A percentile compares a stretch with the other conserved stretches of the same genome.
Evolutionary conservation across 2,329 filamentous ascomycete genomes (phyloP).

Genomic region (Aspergillus candidus): DNA sequence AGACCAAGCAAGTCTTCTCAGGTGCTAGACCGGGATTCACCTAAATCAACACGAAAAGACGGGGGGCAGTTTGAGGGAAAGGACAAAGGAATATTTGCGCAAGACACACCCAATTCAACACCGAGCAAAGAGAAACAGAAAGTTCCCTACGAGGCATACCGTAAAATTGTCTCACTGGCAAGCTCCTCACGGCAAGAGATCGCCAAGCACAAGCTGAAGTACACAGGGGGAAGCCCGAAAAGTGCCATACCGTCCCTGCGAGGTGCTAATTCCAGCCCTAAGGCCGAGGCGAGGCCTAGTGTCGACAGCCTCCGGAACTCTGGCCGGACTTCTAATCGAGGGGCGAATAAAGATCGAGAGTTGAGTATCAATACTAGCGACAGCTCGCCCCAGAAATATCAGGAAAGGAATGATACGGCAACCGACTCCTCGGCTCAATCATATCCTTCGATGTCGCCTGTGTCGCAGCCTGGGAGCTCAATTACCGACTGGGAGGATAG

Average conservation of each 20-base stretch:
- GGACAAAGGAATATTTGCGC: slow-evolving; percentile 22
- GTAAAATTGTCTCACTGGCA: slow-evolving; percentile 18
- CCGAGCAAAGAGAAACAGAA: slow-evolving; percentile 19
- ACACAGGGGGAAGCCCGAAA: slow-evolving; percentile 4
- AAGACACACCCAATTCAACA: slow-evolving; percentile 16
- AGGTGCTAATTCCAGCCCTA: slow-evolving; percentile 32
- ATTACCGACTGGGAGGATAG: slow-evolving; percentile 34
- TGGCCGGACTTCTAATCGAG: slow-evolving; percentile 25
- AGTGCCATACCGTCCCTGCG: slow-evolving; percentile 8
- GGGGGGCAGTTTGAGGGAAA: slow-evolving; percentile 26
- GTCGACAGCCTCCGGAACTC: slow-evolving; percentile 17
- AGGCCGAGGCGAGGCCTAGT: slow-evolving; percentile 33
- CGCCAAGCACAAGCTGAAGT: slow-evolving; percentile 16
- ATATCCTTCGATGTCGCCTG: slow-evolving; percentile 24
- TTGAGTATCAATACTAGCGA: slow-evolving; percentile 25
- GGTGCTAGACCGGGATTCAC: slow-evolving; percentile 4
- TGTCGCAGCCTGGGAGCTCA: slow-evolving; percentile 26
- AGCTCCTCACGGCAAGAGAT: slow-evolving; percentile 17
- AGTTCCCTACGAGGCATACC: slow-evolving; percentile 14
- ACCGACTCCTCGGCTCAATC: slow-evolving; percentile 24
- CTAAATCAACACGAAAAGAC: slow-evolving; percentile 14
- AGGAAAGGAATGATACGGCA: slow-evolving; percentile 15
- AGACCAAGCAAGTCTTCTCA: slow-evolving; percentile 7
- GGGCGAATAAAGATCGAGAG: slow-evolving; percentile 32
- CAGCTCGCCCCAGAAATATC: slow-evolving; percentile 15